phyloP scores from a whole-genome alignment of 176 grass and related monocot genomes.

The Raddia distichophylla region DNA sequence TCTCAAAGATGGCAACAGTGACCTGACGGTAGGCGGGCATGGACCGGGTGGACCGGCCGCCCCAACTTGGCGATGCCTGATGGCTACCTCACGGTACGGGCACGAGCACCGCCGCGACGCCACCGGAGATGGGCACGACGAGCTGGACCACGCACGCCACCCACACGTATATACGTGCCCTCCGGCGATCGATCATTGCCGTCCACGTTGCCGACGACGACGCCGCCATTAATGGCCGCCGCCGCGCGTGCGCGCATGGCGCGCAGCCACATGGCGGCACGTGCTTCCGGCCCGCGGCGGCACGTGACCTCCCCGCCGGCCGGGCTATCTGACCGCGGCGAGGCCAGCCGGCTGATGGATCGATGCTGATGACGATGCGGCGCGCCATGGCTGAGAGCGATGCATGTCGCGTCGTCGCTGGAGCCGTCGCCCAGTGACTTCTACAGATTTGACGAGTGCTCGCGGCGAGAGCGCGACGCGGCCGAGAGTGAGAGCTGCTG shows the following conservation, averaged over 20 bases:
- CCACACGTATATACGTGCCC: too few relatives aligned
- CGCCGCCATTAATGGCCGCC: not conserved
- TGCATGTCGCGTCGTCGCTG: too few relatives aligned
- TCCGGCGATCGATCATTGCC: not conserved
- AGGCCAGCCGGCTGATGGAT: not conserved
- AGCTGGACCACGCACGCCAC: too few relatives aligned
- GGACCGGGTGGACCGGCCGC: not conserved
- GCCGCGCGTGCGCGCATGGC: not conserved
- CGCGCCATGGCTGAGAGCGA: too few relatives aligned
- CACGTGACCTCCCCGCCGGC: not conserved
- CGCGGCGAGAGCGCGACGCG: not conserved
- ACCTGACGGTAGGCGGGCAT: not conserved
- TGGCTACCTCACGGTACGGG: not conserved
- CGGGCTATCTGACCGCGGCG: not conserved
- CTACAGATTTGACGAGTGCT: not conserved
- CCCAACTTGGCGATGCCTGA: not conserved
- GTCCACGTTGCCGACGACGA: not conserved
- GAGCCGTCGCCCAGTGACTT: too few relatives aligned
- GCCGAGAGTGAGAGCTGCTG: not conserved
- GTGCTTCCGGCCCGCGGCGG: not conserved
- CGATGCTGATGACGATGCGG: not conserved
- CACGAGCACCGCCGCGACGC: not conserved
- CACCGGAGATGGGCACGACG: not conserved
- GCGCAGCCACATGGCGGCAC: not conserved
- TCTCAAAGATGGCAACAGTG: too few relatives aligned